A percentile compares a stretch with the other conserved stretches of the same genome.
These are phyloP conservation scores for Epichloe coenophiala DNA, from an alignment of 2,329 filamentous ascomycete species.

Conservation along the genomic window DNA sequence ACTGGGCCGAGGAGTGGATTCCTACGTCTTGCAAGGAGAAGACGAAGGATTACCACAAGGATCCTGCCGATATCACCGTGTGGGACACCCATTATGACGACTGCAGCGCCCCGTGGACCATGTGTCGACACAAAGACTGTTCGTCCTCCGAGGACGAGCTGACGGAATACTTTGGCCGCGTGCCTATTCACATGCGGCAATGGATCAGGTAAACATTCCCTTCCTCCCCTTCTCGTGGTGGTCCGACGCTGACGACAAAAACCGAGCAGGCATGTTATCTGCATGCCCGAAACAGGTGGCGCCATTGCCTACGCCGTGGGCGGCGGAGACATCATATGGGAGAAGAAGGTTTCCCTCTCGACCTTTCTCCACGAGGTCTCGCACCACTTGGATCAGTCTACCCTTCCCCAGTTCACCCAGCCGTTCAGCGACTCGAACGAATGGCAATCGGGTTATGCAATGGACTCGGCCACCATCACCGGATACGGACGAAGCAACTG, in stretches of 20 bases:
- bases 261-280: background rate
- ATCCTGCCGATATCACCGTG: conserved; percentile 11
- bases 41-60: conserved; percentile 5
- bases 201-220: conserved; percentile 8
- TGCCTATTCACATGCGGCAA: conserved; percentile 17
- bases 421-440: background rate
- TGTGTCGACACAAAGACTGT: conserved; percentile 17
- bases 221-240: too few species aligned
- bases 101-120: conserved; percentile 16
- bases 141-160: conserved; percentile 11
- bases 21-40: conserved; percentile 10
- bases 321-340: background rate
- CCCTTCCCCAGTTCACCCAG: background rate
- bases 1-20: conserved; percentile 12
- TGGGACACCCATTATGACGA: conserved; percentile 16
- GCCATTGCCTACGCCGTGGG: background rate
- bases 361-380: background rate
- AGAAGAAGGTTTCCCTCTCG: too few species aligned
- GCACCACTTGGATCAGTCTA: background rate
- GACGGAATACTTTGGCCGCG: conserved; percentile 15
- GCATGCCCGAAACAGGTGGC: background rate
- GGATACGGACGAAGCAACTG: background rate
- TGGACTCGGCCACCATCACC: background rate
- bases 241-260: too few species aligned
- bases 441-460: background rate